Base-by-base conservation (phyloP, 345 rosid species). In the Raphanus raphanistrum region DNA sequence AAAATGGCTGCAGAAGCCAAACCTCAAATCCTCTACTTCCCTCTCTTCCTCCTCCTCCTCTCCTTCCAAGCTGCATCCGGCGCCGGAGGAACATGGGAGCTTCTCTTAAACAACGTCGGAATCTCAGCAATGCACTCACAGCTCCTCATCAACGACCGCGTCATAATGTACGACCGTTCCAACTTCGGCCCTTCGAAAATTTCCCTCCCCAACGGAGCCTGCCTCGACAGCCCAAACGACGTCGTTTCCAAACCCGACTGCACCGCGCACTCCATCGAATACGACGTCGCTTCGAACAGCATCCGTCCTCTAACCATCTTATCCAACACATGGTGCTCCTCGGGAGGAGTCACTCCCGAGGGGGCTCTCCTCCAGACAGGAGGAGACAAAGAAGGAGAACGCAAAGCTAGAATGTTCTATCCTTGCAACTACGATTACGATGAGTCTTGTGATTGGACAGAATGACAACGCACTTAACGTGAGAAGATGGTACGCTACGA, bases 101-200 rank as follows among this genome's bases (percentile, higher is more conserved):
- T 88, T 29, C 81, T 91, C 41, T 89, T 87, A 29, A 29, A 57
- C 15, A 83, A 68, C 85, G 79, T 88, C n/a, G 98, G 98, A 50
- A 83, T 93, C 70, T 78, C 93, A 7, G 90, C 97, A 68, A 91
- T 93, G 98, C 97, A 93, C 83, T 87, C 88, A 82, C 98, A 93
- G 55, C 95, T 93, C 71, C 91, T 93, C 69, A 63, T 66, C 63
- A 90, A 93, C 63, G 98, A 93, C 84, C 91, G 91, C 27, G 95
- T 88, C 71, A 32, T 91, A 32, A 88, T 93, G 76, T 93, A 75
- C 73, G 98, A 93, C 76, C 86, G 97, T 15, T 85, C 92, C 4
- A 91, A 93, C 74, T 93, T 90, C 27, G 98, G 98, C 33, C 66
- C n/a, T 13, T 91, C 98, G 2, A 90, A 91, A 62, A 66, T 93